Evolutionary conservation across 805 yeast genomes (phyloP), one percentile per base, ranked within the genome.

Genomic region (Candida morakotiae): DNA sequence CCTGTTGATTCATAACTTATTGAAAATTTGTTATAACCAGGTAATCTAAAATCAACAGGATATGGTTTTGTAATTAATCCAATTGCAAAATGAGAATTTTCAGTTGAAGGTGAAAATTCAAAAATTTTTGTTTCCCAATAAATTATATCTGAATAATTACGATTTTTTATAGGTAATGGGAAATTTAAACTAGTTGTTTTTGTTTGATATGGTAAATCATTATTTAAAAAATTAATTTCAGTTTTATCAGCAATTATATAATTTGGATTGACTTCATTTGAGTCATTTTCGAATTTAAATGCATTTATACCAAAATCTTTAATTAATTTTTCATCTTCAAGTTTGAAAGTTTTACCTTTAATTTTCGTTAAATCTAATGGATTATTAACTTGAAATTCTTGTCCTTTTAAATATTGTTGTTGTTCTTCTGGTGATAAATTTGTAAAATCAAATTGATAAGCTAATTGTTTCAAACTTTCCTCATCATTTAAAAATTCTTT

Each of bases 1-100:
- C 94, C 95, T 4, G 79, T 75, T 2, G 85, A 74, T 54, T 84
- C 91, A 52, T 84, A 78, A 2, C 83, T 83, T 34, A 85, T 68
- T 0, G 88, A 81, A 50, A 80, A 82, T 34, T 74, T 74, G 41
- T 77, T 71, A 55, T 78, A 73, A 1, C 95, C 95, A 0, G 95
- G 95, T 10, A 81, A 64, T 46, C 86, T 67, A 56, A 83, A 85
- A 3, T 50, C 28, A 41, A 73, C 68, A 2, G 95, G 93, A 49
- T 82, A 82, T 2, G 93, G 91, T 45, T 72, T 75, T 0, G 91
- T 79, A 8, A 77, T 73, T 19, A 84, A 62, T 0, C 94, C 93
- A 32, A 84, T 67, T 21, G 82, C 70, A 39, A 83, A 69, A 24
- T 73, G 72, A 1, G 80, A 70, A 38, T 72, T 74, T 2, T 66